phyloP scores from a whole-genome alignment of 495 filamentous ascomycete genomes.

The Hypoxylon fuscum region DNA sequence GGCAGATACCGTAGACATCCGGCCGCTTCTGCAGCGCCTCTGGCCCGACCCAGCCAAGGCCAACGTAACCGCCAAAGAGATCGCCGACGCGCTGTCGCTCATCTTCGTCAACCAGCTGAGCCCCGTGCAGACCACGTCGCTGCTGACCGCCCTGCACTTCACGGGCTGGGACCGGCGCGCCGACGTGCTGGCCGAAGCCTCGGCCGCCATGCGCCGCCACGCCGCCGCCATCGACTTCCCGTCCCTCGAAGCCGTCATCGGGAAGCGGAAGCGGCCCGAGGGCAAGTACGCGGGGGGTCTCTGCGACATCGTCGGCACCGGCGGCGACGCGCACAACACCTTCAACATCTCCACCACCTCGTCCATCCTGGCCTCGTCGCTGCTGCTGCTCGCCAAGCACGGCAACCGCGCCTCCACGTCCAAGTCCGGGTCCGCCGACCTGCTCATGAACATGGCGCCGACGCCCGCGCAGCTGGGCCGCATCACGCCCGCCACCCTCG shows the following conservation, averaged over 20 bases:
- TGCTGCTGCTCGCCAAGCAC: slow-evolving; percentile 89
- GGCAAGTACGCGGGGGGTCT: slow-evolving; percentile 76
- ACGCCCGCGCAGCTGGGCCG: slow-evolving; percentile 74
- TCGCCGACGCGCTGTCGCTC: slow-evolving; percentile 84
- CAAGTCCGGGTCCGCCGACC: slow-evolving; percentile 92
- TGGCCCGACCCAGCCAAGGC: slow-evolving; percentile 76
- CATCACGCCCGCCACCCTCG: slow-evolving; percentile 73
- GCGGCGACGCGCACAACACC: slow-evolving; percentile 94
- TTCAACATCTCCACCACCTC: slow-evolving; percentile 98
- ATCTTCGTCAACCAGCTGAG: slow-evolving; percentile 89
- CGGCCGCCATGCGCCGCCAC: slow-evolving; percentile 69
- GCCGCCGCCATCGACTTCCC: slow-evolving; percentile 60
- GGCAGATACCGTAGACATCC: slow-evolving; percentile 68
- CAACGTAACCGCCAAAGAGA: slow-evolving; percentile 78
- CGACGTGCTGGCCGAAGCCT: slow-evolving; percentile 81
- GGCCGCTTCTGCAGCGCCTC: slow-evolving; percentile 80
- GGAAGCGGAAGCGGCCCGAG: slow-evolving; percentile 64
- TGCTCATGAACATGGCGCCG: slow-evolving; percentile 76
- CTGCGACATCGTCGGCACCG: slow-evolving; percentile 98
- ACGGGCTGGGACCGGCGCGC: slow-evolving; percentile 80
- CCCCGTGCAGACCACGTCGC: slow-evolving; percentile 80
- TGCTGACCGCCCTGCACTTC: slow-evolving; percentile 89
- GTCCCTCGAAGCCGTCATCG: slow-evolving; percentile 55
- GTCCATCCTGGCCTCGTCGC: slow-evolving; percentile 86
- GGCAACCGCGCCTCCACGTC: slow-evolving; percentile 97